A percentile compares a stretch with the other conserved stretches of the same genome.
Evolutionary conservation across 192 early-diverging fungal genomes (phyloP).

Genomic region (Coemansia sp.): DNA sequence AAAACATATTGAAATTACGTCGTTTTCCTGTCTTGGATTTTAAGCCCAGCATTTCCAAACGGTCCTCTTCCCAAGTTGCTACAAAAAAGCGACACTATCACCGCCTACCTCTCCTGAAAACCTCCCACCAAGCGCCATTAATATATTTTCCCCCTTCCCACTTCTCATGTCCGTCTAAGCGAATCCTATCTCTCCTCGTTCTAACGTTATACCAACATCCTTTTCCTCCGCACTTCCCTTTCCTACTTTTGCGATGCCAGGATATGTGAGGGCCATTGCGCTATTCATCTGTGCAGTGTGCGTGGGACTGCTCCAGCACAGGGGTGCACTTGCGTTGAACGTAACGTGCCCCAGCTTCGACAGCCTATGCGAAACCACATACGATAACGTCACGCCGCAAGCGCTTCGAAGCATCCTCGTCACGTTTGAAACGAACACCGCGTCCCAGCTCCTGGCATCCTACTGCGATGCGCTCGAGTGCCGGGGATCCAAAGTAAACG

Average conservation of each 20-base stretch:
- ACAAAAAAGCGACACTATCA: neutral
- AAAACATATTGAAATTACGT: no score
- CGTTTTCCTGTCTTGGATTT: no score
- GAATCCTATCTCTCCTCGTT: neutral
- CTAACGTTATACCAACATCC: neutral
- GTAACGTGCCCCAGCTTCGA: conserved; percentile 36
- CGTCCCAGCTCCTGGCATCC: conserved; percentile 26
- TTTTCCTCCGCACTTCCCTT: neutral
- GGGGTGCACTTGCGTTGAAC: conserved; percentile 11
- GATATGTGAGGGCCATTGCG: neutral
- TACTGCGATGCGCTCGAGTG: conserved; percentile 43
- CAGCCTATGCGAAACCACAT: conserved; percentile 20
- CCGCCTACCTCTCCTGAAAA: neutral
- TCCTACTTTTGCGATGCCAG: neutral
- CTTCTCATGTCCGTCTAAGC: neutral
- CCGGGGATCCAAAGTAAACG: conserved; percentile 31
- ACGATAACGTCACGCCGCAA: conserved; percentile 39
- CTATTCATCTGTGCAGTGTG: neutral
- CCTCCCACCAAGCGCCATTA: neutral
- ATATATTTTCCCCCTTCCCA: neutral
- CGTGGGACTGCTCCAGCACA: neutral
- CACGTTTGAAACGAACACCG: conserved; percentile 20
- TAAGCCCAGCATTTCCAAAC: no score
- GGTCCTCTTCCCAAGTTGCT: no score
- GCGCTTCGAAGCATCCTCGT: conserved; percentile 18